Conservation (phyloP, 148 eudicot species). For the Vaccinium myrtillus region DNA sequence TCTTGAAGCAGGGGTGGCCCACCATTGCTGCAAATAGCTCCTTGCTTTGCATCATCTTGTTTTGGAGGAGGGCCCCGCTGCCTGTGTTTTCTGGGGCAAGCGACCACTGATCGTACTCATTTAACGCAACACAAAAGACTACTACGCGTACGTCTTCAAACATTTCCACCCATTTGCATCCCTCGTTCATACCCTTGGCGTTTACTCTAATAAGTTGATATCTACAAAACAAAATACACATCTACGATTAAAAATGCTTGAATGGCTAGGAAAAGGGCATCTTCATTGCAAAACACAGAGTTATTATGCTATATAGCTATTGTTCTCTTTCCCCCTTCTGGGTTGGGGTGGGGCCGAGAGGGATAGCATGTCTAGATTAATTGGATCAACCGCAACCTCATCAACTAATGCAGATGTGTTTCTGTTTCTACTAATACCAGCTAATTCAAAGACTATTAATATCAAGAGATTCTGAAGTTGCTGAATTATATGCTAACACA, state of each 20-base stretch:
- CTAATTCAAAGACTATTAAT: not conserved
- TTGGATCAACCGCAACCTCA: not conserved
- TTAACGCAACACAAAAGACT: conserved; percentile 70
- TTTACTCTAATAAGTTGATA: conserved; percentile 87
- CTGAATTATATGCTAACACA: not conserved
- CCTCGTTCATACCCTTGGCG: conserved; percentile 82
- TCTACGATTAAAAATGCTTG: not conserved
- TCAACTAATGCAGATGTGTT: not conserved
- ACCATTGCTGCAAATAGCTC: conserved; percentile 80
- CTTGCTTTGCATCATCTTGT: conserved; percentile 85
- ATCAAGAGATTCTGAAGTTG: not conserved
- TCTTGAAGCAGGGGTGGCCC: conserved; percentile 75
- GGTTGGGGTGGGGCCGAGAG: not conserved
- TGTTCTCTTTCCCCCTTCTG: not conserved
- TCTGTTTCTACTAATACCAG: not conserved
- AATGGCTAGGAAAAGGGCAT: not conserved
- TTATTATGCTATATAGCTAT: not conserved
- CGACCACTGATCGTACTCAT: conserved; percentile 80
- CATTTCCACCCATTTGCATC: conserved; percentile 98
- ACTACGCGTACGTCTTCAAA: conserved; percentile 91
- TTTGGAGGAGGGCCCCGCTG: conserved; percentile 47
- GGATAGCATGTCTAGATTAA: not conserved
- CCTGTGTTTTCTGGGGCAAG: conserved; percentile 36
- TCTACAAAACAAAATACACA: conserved; percentile 30
- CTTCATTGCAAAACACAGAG: not conserved